A percentile compares a stretch with the other conserved stretches of the same genome.
Conservation (phyloP, 805 yeast species). For the Wickerhamiella qilinensis region DNA sequence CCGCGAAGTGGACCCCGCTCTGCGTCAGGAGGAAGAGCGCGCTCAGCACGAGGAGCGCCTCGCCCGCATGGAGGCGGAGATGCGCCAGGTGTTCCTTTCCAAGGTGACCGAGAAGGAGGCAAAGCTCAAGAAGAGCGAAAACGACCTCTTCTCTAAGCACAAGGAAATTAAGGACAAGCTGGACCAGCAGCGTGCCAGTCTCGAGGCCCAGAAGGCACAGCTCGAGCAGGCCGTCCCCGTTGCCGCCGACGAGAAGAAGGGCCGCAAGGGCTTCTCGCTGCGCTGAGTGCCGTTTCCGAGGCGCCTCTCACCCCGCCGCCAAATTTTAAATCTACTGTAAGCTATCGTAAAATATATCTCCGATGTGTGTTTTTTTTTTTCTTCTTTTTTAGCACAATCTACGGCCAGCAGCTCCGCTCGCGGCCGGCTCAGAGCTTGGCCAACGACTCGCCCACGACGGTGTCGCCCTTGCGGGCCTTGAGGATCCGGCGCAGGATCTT, state of each 20-base stretch:
- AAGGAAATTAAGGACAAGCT: constrained; percentile 94
- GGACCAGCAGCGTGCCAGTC: constrained; percentile 68
- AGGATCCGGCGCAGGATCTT: not conserved
- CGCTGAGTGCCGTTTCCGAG: no score
- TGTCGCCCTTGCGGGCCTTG: not conserved
- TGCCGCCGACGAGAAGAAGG: constrained; percentile 10
- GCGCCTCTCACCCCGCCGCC: no score
- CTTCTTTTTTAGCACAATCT: no score
- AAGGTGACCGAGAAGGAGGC: constrained; percentile 94
- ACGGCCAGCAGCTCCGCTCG: no score
- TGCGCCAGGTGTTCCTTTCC: constrained; percentile 92
- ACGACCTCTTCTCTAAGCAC: constrained; percentile 87
- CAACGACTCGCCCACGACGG: not conserved
- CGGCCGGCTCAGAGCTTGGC: not conserved
- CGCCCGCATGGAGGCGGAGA: constrained; percentile 86
- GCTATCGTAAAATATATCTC: no score
- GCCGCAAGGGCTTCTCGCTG: constrained; percentile 4
- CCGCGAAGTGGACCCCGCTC: constrained; percentile 82
- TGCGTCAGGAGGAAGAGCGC: constrained; percentile 87
- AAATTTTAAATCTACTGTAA: no score
- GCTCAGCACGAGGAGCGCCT: constrained; percentile 85
- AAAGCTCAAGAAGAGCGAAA: constrained; percentile 91
- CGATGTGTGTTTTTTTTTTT: no score
- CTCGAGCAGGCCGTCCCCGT: constrained; percentile 24
- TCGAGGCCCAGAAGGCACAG: constrained; percentile 80